Evolutionary conservation across 2,329 filamentous ascomycete species (phyloP).

Genomic region (Simplicillium aogashimaense): DNA sequence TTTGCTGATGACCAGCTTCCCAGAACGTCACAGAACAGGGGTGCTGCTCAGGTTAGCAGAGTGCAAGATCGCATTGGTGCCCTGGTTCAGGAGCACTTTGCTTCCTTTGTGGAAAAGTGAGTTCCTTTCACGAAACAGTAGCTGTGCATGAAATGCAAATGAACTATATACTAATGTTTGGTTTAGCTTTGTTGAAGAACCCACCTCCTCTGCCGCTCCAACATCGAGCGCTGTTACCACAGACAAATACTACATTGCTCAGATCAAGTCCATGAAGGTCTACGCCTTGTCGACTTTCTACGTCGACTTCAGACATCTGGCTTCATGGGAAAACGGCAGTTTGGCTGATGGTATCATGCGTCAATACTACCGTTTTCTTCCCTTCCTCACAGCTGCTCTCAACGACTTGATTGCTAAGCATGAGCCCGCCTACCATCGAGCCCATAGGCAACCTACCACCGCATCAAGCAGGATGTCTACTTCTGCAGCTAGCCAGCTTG

Average conservation of each 20-base stretch:
- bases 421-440: slow-evolving; percentile 86
- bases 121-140: slow-evolving; percentile 9
- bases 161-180: slow-evolving; percentile 2
- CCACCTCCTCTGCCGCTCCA: slow-evolving; percentile 50
- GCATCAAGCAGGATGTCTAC: slow-evolving; percentile 58
- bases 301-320: slow-evolving; percentile 78
- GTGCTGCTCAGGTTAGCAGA: slow-evolving; percentile 48
- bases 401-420: slow-evolving; percentile 93
- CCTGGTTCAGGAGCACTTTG: slow-evolving; percentile 66
- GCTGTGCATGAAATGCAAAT: not conserved
- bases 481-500: slow-evolving; percentile 53
- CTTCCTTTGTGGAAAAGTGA: slow-evolving; percentile 70
- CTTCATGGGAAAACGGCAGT: slow-evolving; percentile 65
- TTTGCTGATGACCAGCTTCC: slow-evolving; percentile 58
- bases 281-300: slow-evolving; percentile 78
- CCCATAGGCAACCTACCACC: slow-evolving; percentile 77
- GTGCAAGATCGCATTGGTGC: slow-evolving; percentile 71
- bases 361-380: slow-evolving; percentile 91
- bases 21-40: slow-evolving; percentile 33
- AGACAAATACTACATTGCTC: slow-evolving; percentile 76
- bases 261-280: slow-evolving; percentile 67
- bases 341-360: slow-evolving; percentile 78
- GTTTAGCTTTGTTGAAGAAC: slow-evolving; percentile 57
- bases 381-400: slow-evolving; percentile 78
- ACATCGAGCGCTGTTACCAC: slow-evolving; percentile 62